Conservation (phyloP, 305 asterid species). For the Fraxinus paxiana region DNA sequence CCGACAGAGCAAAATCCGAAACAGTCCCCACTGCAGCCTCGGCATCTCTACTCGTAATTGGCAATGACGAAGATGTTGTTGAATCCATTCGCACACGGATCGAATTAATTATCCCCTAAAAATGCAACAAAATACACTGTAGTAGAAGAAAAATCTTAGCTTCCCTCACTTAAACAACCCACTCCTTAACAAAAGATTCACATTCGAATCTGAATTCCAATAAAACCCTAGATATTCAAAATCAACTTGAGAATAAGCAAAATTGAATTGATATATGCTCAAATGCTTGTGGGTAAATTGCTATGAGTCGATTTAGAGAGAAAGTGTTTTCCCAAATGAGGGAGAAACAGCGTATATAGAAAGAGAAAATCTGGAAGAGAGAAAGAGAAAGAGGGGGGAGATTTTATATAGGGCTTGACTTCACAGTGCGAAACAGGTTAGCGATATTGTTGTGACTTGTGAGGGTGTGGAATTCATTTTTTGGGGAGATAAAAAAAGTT, state of each 20-base stretch:
- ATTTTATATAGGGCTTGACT: background rate
- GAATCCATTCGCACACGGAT: constrained; percentile 47
- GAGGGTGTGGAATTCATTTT: background rate
- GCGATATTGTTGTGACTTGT: background rate
- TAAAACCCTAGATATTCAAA: constrained; percentile 37
- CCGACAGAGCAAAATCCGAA: constrained; percentile 51
- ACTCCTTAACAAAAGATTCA: constrained; percentile 22
- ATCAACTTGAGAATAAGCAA: constrained; percentile 8
- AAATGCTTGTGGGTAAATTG: constrained; percentile 7
- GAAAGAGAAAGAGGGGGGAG: background rate
- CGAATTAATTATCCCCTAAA: constrained; percentile 6
- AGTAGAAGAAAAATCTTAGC: constrained; percentile 25
- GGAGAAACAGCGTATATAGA: constrained; percentile 22
- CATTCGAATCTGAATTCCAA: constrained; percentile 35
- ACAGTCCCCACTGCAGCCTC: constrained; percentile 28
- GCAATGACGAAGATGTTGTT: constrained; percentile 40
- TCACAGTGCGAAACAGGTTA: background rate
- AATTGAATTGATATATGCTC: constrained; percentile 5
- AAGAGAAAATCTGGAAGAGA: constrained; percentile 20
- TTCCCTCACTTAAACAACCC: background rate
- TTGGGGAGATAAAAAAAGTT: too few species aligned
- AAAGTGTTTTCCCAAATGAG: constrained; percentile 15
- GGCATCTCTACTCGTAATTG: constrained; percentile 35
- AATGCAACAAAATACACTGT: constrained; percentile 3
- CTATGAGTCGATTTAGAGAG: constrained; percentile 32